A percentile compares a stretch with the other conserved stretches of the same genome.
phyloP scores from a whole-genome alignment of 306 rosid species.

The Rubus parviflorus region DNA sequence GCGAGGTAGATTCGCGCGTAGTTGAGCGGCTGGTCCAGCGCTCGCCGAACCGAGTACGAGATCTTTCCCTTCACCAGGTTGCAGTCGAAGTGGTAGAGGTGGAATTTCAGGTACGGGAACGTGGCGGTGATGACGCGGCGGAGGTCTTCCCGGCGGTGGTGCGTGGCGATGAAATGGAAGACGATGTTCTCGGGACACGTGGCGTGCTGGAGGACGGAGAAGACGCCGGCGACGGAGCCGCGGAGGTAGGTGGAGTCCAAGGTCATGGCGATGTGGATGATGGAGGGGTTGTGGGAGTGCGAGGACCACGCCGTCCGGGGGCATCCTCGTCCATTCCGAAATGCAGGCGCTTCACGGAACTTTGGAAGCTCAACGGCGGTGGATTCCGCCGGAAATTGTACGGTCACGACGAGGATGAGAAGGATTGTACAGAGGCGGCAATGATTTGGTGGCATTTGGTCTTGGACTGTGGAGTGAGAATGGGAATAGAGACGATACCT shows the following conservation, averaged over 20 bases:
- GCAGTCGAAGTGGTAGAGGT: conserved; percentile 70
- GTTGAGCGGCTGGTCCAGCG: conserved; percentile 86
- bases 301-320: conserved; percentile 33
- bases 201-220: conserved; percentile 87
- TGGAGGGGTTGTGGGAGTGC: conserved; percentile 35
- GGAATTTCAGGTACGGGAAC: conserved; percentile 71
- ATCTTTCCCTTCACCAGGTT: conserved; percentile 75
- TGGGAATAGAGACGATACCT: background rate
- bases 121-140: conserved; percentile 63
- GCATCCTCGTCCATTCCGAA: conserved; percentile 76
- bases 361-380: conserved; percentile 29
- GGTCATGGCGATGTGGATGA: conserved; percentile 89
- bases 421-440: conserved; percentile 1
- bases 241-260: conserved; percentile 83
- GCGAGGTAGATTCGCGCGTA: conserved; percentile 91
- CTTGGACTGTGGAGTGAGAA: background rate
- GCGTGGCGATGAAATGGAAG: conserved; percentile 76
- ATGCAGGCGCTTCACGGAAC: conserved; percentile 86
- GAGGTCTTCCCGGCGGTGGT: conserved; percentile 48
- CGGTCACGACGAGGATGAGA: conserved; percentile 15
- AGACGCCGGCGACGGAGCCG: conserved; percentile 79
- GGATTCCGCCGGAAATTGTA: background rate
- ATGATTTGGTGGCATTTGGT: conserved; percentile 44
- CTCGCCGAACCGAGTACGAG: conserved; percentile 77
- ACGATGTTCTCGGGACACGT: conserved; percentile 80